These are phyloP conservation scores for Phaeotremella fagi DNA, from an alignment of 768 basidiomycete genomes.

Conservation along the genomic window DNA sequence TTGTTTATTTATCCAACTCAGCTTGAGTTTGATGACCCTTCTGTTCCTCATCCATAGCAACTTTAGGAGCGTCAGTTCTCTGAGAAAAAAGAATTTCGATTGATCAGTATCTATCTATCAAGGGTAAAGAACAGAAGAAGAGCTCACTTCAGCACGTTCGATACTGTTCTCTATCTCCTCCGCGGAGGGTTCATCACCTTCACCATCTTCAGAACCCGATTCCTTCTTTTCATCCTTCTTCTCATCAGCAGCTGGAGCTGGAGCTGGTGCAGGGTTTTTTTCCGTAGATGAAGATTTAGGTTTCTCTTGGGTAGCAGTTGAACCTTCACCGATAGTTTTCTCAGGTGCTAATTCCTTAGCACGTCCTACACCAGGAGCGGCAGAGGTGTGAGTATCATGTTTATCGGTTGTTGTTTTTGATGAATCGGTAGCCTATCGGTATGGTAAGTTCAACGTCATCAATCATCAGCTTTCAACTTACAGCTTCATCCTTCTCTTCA, in stretches of 20 bases:
- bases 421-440: too few species aligned
- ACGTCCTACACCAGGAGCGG: not conserved
- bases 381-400: not conserved
- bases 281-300: too few species aligned
- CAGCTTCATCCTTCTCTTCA: conserved; percentile 1
- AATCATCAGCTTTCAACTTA: too few species aligned
- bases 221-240: not conserved
- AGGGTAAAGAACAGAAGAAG: not conserved
- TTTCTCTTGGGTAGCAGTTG: not conserved
- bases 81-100: not conserved
- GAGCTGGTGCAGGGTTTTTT: too few species aligned
- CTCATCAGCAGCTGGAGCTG: too few species aligned
- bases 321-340: not conserved
- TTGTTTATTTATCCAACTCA: not conserved
- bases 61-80: conserved; percentile 11
- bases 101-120: too few species aligned
- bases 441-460: too few species aligned
- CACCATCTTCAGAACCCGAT: not conserved
- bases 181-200: not conserved
- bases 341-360: not conserved
- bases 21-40: conserved; percentile 1
- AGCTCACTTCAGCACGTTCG: not conserved
- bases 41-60: conserved; percentile 10
- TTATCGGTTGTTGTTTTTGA: not conserved
- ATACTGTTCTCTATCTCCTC: not conserved